These are phyloP conservation scores for Fraxinus quadrangulata DNA, from an alignment of 257 asterid genomes.

Conservation along the genomic window DNA sequence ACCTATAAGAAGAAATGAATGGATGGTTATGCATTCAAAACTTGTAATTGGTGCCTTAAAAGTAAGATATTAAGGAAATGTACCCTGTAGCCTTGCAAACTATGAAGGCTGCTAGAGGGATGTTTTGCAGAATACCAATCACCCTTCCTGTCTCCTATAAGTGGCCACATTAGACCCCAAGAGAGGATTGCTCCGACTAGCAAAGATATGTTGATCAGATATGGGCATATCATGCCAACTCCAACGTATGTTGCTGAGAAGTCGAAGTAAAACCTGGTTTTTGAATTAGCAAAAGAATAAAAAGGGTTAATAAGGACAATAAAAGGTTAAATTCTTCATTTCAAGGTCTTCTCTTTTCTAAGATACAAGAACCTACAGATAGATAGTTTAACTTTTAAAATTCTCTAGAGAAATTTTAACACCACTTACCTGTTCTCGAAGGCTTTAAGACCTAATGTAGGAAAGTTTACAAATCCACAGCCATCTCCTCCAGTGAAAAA, in stretches of 20 bases:
- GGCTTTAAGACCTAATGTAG: constrained; percentile 91
- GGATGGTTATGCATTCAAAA: background rate
- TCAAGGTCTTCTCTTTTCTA: background rate
- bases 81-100: constrained; percentile 1
- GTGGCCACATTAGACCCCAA: constrained; percentile 4
- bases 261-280: constrained; percentile 80
- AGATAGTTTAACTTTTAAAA: background rate
- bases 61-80: background rate
- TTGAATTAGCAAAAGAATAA: background rate
- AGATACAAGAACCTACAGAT: constrained; percentile 7
- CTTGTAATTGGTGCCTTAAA: background rate
- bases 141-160: constrained; percentile 23
- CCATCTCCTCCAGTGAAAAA: constrained; percentile 61
- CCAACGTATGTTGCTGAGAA: constrained; percentile 96
- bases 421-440: constrained; percentile 54
- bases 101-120: background rate
- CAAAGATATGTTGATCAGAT: constrained; percentile 79
- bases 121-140: background rate
- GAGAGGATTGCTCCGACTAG: constrained; percentile 15
- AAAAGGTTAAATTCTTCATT: background rate
- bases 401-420: background rate
- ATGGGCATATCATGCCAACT: constrained; percentile 96
- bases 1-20: background rate
- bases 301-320: background rate
- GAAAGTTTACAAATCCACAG: constrained; percentile 80